Conservation (phyloP, 495 filamentous ascomycete genomes). For the Aspergillus sparsus region DNA sequence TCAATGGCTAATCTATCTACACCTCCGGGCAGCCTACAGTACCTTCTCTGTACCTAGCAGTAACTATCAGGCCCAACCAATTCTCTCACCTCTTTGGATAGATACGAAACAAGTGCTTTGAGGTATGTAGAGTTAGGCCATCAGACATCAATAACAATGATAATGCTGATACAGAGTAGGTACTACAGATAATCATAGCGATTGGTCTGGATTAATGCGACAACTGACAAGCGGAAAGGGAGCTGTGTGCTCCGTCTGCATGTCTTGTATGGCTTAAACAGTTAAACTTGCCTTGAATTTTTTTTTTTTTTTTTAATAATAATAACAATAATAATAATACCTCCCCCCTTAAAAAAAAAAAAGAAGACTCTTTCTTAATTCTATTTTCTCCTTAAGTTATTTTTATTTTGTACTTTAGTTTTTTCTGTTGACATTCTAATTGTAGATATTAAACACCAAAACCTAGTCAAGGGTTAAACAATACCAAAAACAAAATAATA, state of each 20-base stretch:
- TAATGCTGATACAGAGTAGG: neutral
- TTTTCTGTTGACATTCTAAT: neutral
- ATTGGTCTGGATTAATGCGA: neutral
- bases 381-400: too few species aligned
- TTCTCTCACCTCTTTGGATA: too few species aligned
- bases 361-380: too few species aligned
- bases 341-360: too few species aligned
- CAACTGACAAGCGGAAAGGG: constrained; percentile 2
- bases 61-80: too few species aligned
- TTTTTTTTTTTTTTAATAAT: neutral
- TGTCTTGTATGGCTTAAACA: constrained; percentile 1
- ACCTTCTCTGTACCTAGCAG: too few species aligned
- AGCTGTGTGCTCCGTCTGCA: constrained; percentile 3
- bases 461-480: neutral
- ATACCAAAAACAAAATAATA: neutral
- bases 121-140: too few species aligned
- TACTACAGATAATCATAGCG: neutral
- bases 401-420: neutral
- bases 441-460: too few species aligned
- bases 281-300: neutral
- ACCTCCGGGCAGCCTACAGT: neutral
- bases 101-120: too few species aligned
- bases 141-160: too few species aligned
- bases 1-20: neutral
- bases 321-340: too few species aligned